Conservation (phyloP, 352 stramenopile genomes). For the Globisporangium recalcitrans region DNA sequence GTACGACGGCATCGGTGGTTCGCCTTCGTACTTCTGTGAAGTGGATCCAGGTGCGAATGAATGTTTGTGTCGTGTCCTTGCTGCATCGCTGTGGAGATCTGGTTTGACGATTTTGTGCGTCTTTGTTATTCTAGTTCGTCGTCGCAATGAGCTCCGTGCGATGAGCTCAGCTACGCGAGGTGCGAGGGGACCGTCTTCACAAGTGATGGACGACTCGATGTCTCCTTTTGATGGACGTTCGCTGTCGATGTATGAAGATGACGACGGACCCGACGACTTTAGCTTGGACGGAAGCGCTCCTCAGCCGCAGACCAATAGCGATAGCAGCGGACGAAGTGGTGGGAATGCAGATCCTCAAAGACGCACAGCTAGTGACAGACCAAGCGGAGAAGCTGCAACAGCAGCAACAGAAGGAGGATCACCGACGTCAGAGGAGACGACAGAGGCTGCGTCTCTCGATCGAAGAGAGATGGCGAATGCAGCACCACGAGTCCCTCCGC, state of each 20-base stretch:
- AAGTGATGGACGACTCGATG: not conserved
- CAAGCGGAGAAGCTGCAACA: not conserved
- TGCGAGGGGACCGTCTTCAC: not conserved
- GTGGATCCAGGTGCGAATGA: conserved; percentile 19
- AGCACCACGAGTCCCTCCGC: not conserved
- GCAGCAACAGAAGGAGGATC: conserved; percentile 11
- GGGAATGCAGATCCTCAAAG: not conserved
- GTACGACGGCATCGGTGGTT: conserved; percentile 76
- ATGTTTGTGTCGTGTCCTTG: not conserved
- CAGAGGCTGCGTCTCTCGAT: conserved; percentile 1
- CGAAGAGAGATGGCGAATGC: conserved; percentile 5
- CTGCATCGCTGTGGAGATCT: not conserved
- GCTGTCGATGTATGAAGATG: conserved; percentile 7
- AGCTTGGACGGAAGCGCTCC: conserved; percentile 11
- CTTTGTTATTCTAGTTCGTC: conserved; percentile 6
- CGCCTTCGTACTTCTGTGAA: conserved; percentile 75
- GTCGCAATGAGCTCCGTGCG: conserved; percentile 7
- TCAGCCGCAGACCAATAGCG: not conserved
- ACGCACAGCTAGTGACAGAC: not conserved
- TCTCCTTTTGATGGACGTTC: conserved; percentile 3
- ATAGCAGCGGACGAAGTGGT: not conserved
- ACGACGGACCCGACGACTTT: conserved; percentile 17
- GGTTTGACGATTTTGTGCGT: not conserved
- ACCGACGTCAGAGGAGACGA: conserved; percentile 2
- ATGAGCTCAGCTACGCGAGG: not conserved